Evolutionary conservation across 768 basidiomycete genomes (phyloP), one percentile per base, ranked within the genome.

Genomic region (Galerina marginata): DNA sequence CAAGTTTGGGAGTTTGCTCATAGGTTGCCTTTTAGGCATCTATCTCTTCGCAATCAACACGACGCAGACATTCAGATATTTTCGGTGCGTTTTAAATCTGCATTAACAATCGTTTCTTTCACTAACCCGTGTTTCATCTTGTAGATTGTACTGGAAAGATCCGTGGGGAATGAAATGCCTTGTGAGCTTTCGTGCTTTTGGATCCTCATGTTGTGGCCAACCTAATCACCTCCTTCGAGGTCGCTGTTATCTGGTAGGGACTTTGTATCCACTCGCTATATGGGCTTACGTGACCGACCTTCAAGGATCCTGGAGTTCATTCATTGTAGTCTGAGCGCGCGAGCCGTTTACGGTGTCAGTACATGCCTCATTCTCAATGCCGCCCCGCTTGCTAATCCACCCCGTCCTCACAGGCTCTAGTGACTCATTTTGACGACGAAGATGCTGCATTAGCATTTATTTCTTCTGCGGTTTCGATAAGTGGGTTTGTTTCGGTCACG

Each of bases 221-320:
- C 37, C 11, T 29, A 36, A 29, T 40, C 51, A 25, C 23, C 3
- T 20, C 25, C 9, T 43, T 33, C 29, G 7, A 65, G 65, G 58
- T 65, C 20, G 12, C 40, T 9, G 14, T 49, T 16, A 54, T 65
- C 44, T 62, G 58, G 65, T 65, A 37, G 46, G 20, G 57, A 11
- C 5, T 33, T 33, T 33, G 29, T 4, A 33, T 33, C 20, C 29
- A 33, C 29, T 33, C 7, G 29, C 29, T 7, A 3, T 9, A 12
- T 11, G 26, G 16, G 48, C 43, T 49, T 42, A 48, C 42, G 40
- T 49, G 3, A 36, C 36, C 38, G 6, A 33, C 37, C 6, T 45
- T 42, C n/a, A 25, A 64, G 62, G 62, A 44, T 43, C 4, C 45
- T 60, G 9, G 62, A 64, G 54, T 38, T 60, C 33, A 45, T 42